Evolutionary conservation across 1,139 yeast species (phyloP), one percentile per base, ranked within the genome.

Genomic region (Tardiomyces depauwii): DNA sequence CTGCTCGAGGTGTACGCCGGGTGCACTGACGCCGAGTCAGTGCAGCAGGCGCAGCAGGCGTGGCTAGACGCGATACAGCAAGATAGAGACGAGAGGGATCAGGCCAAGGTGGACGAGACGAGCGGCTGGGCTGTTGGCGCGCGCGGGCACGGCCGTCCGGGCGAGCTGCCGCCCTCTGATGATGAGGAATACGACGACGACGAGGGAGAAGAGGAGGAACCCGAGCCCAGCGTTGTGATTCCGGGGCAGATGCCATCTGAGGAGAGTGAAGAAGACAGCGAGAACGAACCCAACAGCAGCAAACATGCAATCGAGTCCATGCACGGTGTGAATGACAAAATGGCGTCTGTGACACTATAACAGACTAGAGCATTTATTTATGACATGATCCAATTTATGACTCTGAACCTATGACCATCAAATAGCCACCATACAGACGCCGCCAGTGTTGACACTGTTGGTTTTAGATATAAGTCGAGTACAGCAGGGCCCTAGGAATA

Each of bases 21-120:
- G 41, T 91, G 98, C 63, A 78, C 89, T 0, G 96, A 91, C 57
- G 75, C 84, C 1, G 88, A 74, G 2, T 82, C 91, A 10, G 79
- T 93, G 0, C 70, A 74, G 45, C 65, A 62, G 42, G 96, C 91
- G 0, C 94, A 91, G 63, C 80, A 80, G 32, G 77, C 68, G 36
- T 91, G 94, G 86, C 65, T 89, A 55, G 77, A 70, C 25, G 72
- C 72, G 57, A 66, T 87, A 12, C 93, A 85, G 48, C 65, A 71
- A 46, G 96, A 86, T 55, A 77, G 76, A 21, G 73, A 73, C 50
- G 82, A 80, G 45, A 71, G 95, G 49, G 45, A 45, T 33, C 45
- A 45, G 19, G 25, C 25, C 78, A 79, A 56, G 14, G 53, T 48
- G 2, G 71, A 67, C 47, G 60, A 66, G 47, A 73, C 72, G 9